A percentile compares a stretch with the other conserved stretches of the same genome.
Evolutionary conservation across 1,284 basidiomycete genomes (phyloP).

Genomic region (Ganoderma boninense): DNA sequence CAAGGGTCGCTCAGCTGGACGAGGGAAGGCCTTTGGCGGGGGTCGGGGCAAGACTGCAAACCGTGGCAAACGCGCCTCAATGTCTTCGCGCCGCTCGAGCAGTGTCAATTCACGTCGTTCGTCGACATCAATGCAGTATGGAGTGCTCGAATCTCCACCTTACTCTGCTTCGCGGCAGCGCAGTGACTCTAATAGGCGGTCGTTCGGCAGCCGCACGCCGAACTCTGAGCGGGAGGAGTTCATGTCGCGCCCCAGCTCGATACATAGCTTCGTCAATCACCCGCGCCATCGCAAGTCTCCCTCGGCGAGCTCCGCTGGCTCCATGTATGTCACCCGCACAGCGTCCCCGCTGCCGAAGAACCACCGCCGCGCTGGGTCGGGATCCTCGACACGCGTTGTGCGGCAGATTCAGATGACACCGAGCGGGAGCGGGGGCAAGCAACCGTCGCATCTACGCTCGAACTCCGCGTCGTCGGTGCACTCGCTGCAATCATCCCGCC

Average conservation of each 20-base stretch:
- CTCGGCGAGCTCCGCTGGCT: conserved; percentile 77
- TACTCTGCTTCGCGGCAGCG: conserved; percentile 47
- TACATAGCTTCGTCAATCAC: conserved; percentile 67
- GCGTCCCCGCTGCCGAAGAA: conserved; percentile 75
- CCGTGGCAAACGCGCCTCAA: conserved; percentile 66
- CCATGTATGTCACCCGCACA: conserved; percentile 62
- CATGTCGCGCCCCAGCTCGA: conserved; percentile 77
- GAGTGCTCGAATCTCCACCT: conserved; percentile 63
- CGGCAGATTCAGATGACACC: conserved; percentile 61
- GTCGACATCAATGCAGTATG: conserved; percentile 70
- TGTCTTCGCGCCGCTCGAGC: conserved; percentile 80
- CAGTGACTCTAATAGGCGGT: conserved; percentile 61
- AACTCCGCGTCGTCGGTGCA: conserved; percentile 79
- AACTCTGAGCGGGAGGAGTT: conserved; percentile 81
- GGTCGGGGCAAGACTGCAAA: conserved; percentile 44
- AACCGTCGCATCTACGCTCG: conserved; percentile 63
- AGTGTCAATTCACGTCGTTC: conserved; percentile 84
- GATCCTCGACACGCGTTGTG: conserved; percentile 80
- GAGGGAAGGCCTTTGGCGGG: conserved; percentile 41
- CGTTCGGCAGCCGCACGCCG: conserved; percentile 78
- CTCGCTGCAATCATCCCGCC: conserved; percentile 75
- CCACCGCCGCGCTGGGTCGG: conserved; percentile 76
- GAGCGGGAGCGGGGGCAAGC: conserved; percentile 34
- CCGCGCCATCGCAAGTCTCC: conserved; percentile 77
- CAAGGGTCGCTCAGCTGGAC: conserved; percentile 58